Evolutionary conservation across 495 filamentous ascomycete genomes (phyloP).

Genomic region (Aspergillus hancockii): DNA sequence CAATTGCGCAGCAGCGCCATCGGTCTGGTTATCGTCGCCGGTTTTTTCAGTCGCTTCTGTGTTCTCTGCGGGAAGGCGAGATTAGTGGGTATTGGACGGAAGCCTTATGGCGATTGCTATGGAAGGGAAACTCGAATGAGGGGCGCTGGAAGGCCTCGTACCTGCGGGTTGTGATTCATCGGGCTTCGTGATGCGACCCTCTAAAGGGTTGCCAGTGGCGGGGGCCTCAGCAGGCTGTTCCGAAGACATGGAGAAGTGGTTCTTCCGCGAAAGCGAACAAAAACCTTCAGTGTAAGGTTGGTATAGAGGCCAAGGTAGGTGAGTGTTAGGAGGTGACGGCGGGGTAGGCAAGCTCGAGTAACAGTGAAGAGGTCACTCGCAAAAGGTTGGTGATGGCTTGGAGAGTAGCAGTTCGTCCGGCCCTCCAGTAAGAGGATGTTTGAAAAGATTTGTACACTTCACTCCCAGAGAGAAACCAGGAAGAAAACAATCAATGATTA

Average conservation of each 20-base stretch:
- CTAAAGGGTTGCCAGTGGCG: constrained; percentile 49
- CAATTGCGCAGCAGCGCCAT: constrained; percentile 49
- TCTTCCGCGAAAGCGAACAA: constrained; percentile 1
- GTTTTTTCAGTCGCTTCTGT: constrained; percentile 18
- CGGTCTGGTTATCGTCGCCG: constrained; percentile 37
- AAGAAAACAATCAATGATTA: not conserved
- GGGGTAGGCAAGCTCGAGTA: constrained; percentile 11
- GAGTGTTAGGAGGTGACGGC: constrained; percentile 2
- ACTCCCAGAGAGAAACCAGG: not conserved
- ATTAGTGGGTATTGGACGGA: constrained; percentile 21
- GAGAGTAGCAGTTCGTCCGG: not conserved
- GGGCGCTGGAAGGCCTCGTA: constrained; percentile 24
- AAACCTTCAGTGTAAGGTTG: not conserved
- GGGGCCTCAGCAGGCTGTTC: constrained; percentile 28
- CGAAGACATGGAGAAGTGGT: constrained; percentile 31
- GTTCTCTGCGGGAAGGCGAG: constrained; percentile 1
- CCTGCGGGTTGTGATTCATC: constrained; percentile 28
- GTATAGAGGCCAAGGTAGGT: not conserved
- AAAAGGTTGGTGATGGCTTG: too few species aligned
- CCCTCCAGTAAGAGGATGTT: not conserved
- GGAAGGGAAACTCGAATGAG: constrained; percentile 14
- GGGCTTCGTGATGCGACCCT: constrained; percentile 61
- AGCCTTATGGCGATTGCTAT: constrained; percentile 16
- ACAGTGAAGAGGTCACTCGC: too few species aligned
- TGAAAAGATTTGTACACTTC: not conserved